Base-by-base conservation (phyloP, 257 asterid genomes). In the Craterostigma plantagineum region DNA sequence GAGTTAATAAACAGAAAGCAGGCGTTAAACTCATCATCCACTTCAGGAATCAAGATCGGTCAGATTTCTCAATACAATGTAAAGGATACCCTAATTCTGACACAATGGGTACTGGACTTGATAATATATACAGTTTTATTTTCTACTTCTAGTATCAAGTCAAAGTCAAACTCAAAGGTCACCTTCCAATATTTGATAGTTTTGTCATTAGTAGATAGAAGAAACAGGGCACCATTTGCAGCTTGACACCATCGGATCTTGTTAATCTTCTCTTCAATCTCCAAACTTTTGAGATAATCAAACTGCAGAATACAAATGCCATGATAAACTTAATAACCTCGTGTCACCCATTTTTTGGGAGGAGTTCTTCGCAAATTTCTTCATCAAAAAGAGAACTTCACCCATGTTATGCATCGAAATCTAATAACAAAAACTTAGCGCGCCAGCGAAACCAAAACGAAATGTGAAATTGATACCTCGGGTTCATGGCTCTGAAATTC, bases 401-500 rank as follows among this genome's bases (percentile, higher is more conserved):
- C 9, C 13, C 16, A 8, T 9, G 38, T 50, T 12, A 43, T n/a
- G 34, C 46, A 42, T 14, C 27, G 3, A 9, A 15, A 14, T 42
- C 12, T 23, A 23, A 23, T 23, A 23, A 6, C 30, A 23, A 6
- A 23, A 23, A 2, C 30, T n/a, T 23, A 23, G 30, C 2, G 30
- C 2, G 53, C 18, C 9, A 55, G 49, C 38, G 39, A 11, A 15
- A 18, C 44, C n/a, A 41, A 33, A 35, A 8, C 43, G 34, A 33
- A 27, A 27, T 9, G 44, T 43, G 38, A 52, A 51, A 47, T 54
- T 43, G 52, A 51, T 70, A 79, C 93, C 93, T 79, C 93, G 23
- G 93, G 93, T 65, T 79, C 93, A 51, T 79, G 93, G 67, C 93
- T 79, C 72, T 79, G 93, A 61, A 79, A 79, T 52, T 79, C 93